phyloP scores from a whole-genome alignment of 2,329 filamentous ascomycete species.

The Chaetomium sp. region DNA sequence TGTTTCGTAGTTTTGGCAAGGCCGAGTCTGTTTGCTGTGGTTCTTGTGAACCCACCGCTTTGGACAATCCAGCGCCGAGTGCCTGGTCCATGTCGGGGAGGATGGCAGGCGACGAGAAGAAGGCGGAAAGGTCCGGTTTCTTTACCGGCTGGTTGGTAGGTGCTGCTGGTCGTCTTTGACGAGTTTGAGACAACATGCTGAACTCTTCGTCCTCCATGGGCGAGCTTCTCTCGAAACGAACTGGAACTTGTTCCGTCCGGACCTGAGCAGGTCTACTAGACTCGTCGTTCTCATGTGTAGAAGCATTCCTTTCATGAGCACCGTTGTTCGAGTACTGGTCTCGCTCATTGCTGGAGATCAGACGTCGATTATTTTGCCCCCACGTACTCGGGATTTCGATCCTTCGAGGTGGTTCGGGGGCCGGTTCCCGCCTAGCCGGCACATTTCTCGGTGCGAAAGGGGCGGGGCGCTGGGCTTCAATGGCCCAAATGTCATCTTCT shows the following conservation, averaged over 20 bases:
- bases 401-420: conserved; percentile 36
- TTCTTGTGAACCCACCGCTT: conserved; percentile 12
- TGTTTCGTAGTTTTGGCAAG: neutral
- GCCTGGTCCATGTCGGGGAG: conserved; percentile 39
- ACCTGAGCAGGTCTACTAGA: conserved; percentile 42
- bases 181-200: conserved; percentile 43
- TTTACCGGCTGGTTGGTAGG: conserved; percentile 35
- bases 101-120: conserved; percentile 59
- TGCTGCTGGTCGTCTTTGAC: conserved; percentile 20
- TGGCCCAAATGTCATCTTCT: conserved; percentile 58
- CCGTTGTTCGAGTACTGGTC: conserved; percentile 21
- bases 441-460: conserved; percentile 38
- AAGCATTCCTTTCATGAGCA: neutral
- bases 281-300: conserved; percentile 17
- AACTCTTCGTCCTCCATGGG: conserved; percentile 24
- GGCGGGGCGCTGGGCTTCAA: conserved; percentile 55
- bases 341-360: conserved; percentile 41
- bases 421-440: conserved; percentile 25
- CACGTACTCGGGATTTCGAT: conserved; percentile 43
- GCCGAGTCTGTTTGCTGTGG: conserved; percentile 11
- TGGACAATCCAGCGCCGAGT: conserved; percentile 25
- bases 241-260: conserved; percentile 19
- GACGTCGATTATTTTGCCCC: conserved; percentile 41
- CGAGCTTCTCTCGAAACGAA: conserved; percentile 4
- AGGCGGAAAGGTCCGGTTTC: conserved; percentile 54